phyloP scores from a whole-genome alignment of 2,329 filamentous ascomycete genomes.

The Calonectria hawksworthii region DNA sequence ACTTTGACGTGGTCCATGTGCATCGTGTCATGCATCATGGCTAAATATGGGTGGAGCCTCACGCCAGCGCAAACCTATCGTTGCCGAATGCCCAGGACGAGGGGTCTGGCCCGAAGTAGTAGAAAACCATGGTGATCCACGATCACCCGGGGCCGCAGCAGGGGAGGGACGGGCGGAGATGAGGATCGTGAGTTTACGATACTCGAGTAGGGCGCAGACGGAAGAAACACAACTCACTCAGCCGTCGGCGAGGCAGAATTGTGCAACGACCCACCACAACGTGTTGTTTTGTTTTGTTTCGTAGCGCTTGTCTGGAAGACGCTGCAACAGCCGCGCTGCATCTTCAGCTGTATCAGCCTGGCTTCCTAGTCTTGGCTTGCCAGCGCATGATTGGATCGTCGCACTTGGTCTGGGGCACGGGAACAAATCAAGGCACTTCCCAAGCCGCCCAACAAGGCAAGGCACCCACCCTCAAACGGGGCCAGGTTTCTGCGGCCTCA shows the following conservation, averaged over 20 bases:
- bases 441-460: background rate
- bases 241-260: background rate
- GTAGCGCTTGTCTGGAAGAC: constrained; percentile 8
- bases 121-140: constrained; percentile 30
- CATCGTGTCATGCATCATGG: background rate
- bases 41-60: constrained; percentile 11
- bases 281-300: background rate
- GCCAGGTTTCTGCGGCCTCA: background rate
- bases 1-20: background rate
- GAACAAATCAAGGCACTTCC: background rate
- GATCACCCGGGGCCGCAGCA: background rate
- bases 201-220: background rate
- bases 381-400: background rate
- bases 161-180: background rate
- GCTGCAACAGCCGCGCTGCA: background rate
- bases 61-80: constrained; percentile 24
- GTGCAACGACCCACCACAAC: background rate
- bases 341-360: constrained; percentile 12
- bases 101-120: constrained; percentile 30
- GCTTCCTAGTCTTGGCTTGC: background rate
- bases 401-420: background rate
- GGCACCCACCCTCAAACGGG: background rate
- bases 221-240: background rate
- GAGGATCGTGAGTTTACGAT: background rate
- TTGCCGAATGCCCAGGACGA: constrained; percentile 33